Base-by-base conservation (phyloP, 202 grass and related monocot species). In the Zoysia matrella region DNA sequence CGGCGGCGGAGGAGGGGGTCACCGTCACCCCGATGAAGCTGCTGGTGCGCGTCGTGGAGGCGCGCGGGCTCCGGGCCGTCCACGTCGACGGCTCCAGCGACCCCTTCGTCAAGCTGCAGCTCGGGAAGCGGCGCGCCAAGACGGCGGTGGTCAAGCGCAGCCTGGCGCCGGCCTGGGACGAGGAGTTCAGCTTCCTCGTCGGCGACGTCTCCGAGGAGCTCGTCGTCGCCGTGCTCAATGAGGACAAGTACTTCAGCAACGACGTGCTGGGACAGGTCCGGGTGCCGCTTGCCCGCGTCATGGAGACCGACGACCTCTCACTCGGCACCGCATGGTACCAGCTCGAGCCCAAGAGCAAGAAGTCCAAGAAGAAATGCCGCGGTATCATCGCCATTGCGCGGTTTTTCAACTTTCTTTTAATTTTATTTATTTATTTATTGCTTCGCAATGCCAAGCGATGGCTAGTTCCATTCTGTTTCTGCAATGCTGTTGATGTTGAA, bases 181-280 rank as follows among this genome's bases (percentile, higher is more conserved):
- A 91, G 82, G 86, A 94, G 72, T 91, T 91, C 84, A 90, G 81
- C 81, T 94, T 94, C 78, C 68, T 94, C 43, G 92, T 89, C 56
- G 86, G 81, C 44, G 81, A 91, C 67, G 77, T 85, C 15, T 63
- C 64, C 40, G 86, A 91, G 62, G 92, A 91, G 60, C 89, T 94
- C 50, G 67, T 82, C 47, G 77, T 91, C 0, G 72, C 88, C 4
- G 89, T 94, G 9, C 62, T 94, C 80, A 94, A 94, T 41, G 89
- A 94, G 82, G 92, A 94, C 77, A 94, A 87, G 81, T 91, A 91
- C 74, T 94, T 94, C 75, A 94, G 75, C 83, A 85, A 87, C 63
- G 88, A 91, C 72, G 57, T 89, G 65, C 78, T 94, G 65, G 92
- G 92, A 3, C 74, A 51, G 45, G 69, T 91, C 52, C 86, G 60